A percentile compares a stretch with the other conserved stretches of the same genome.
Evolutionary conservation across 2,329 filamentous ascomycete species (phyloP).

Genomic region (Fonsecaea pugnacius): DNA sequence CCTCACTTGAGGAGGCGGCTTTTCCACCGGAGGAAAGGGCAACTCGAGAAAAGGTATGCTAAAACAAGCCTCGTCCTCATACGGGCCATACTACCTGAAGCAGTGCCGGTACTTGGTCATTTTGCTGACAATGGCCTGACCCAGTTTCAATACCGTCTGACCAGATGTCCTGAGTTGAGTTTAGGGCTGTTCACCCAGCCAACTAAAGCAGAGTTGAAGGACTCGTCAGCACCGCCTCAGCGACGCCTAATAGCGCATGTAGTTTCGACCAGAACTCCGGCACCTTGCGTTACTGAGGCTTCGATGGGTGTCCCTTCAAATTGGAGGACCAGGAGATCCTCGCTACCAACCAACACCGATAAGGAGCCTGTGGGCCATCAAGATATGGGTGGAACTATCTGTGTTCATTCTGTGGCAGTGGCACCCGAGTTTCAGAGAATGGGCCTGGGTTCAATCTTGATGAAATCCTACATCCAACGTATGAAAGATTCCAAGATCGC

Average conservation of each 20-base stretch:
- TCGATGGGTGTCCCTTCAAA: slow-evolving; percentile 75
- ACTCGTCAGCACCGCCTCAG: slow-evolving; percentile 57
- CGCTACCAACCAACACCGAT: slow-evolving; percentile 40
- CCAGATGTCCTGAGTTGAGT: slow-evolving; percentile 73
- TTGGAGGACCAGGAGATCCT: slow-evolving; percentile 60
- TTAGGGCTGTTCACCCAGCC: slow-evolving; percentile 75
- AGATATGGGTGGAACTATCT: slow-evolving; percentile 73
- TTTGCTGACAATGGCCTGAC: background rate
- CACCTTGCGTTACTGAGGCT: slow-evolving; percentile 68
- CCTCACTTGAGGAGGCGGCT: slow-evolving; percentile 60
- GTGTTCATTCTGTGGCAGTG: slow-evolving; percentile 80
- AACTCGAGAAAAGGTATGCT: slow-evolving; percentile 62
- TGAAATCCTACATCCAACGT: slow-evolving; percentile 77
- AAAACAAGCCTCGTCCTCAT: background rate
- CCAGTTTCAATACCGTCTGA: slow-evolving; percentile 77
- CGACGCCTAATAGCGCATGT: slow-evolving; percentile 72
- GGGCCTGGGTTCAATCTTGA: slow-evolving; percentile 72
- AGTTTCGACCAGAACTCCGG: slow-evolving; percentile 71
- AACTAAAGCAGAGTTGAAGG: slow-evolving; percentile 60
- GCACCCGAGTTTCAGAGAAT: slow-evolving; percentile 74
- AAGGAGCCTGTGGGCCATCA: slow-evolving; percentile 67
- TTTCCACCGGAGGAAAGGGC: slow-evolving; percentile 64
- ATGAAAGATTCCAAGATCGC: slow-evolving; percentile 72
- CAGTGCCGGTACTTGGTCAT: background rate
- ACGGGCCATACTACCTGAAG: background rate